A percentile compares a stretch with the other conserved stretches of the same genome.
phyloP scores from a whole-genome alignment of 163 green algal species.

The Chloroidium sp. region DNA sequence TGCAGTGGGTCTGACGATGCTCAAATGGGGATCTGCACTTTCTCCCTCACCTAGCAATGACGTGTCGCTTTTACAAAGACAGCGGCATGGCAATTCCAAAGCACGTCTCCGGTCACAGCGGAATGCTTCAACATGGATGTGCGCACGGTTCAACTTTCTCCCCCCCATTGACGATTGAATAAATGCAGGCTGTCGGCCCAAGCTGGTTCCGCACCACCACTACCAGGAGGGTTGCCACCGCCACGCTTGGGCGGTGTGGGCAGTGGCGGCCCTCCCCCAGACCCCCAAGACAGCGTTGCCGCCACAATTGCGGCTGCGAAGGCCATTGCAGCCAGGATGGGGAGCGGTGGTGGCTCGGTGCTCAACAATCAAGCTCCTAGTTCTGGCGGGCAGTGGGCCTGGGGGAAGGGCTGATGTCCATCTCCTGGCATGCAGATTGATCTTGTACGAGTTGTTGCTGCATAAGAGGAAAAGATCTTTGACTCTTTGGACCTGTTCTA shows the following conservation, averaged over 20 bases:
- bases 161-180: no score
- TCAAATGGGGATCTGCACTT: no score
- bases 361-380: slow-evolving; percentile 84
- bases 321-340: slow-evolving; percentile 53
- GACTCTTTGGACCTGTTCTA: no score
- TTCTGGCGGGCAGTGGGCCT: slow-evolving; percentile 68
- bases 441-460: background rate
- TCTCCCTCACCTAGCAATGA: no score
- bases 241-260: background rate
- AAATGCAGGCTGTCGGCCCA: slow-evolving; percentile 7
- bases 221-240: slow-evolving; percentile 1
- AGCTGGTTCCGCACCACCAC: slow-evolving; percentile 9
- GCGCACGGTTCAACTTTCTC: no score
- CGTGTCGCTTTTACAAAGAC: background rate
- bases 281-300: slow-evolving; percentile 9
- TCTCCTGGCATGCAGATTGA: background rate
- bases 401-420: background rate
- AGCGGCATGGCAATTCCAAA: background rate
- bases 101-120: no score
- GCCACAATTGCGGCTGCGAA: slow-evolving; percentile 49
- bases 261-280: background rate
- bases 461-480: no score
- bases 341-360: slow-evolving; percentile 5
- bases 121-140: no score
- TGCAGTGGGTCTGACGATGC: no score